Evolutionary conservation across 805 yeast genomes (phyloP).

Genomic region (Schwanniomyces sp.): DNA sequence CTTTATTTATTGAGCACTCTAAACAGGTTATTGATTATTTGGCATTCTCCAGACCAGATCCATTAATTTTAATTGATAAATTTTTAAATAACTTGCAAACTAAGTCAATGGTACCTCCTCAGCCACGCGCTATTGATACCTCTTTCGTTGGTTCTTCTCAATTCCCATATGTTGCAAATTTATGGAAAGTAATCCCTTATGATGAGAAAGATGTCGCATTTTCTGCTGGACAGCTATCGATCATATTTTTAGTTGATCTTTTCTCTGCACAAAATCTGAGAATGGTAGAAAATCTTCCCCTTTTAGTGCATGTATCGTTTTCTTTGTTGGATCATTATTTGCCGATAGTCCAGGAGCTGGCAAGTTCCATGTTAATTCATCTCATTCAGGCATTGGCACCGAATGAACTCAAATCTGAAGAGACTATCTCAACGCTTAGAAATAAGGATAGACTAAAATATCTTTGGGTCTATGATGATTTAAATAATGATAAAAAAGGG

Average conservation of each 20-base stretch:
- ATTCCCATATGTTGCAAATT: slow-evolving; percentile 76
- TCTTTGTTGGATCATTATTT: slow-evolving; percentile 87
- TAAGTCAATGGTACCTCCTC: slow-evolving; percentile 82
- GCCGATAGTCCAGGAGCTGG: slow-evolving; percentile 79
- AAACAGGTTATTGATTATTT: slow-evolving; percentile 81
- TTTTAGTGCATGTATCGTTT: slow-evolving; percentile 75
- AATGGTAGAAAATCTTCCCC: slow-evolving; percentile 60
- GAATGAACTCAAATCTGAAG: slow-evolving; percentile 52
- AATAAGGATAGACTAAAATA: slow-evolving; percentile 43
- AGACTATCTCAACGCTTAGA: slow-evolving; percentile 58
- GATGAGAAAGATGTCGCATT: slow-evolving; percentile 71
- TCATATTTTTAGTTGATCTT: slow-evolving; percentile 81
- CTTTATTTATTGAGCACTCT: slow-evolving; percentile 73
- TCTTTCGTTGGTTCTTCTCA: slow-evolving; percentile 7
- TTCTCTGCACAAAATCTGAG: slow-evolving; percentile 66
- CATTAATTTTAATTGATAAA: slow-evolving; percentile 52
- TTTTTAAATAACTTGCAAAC: slow-evolving; percentile 76
- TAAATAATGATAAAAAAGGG: slow-evolving; percentile 69
- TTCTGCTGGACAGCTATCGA: slow-evolving; percentile 83
- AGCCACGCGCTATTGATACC: slow-evolving; percentile 20
- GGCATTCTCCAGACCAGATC: slow-evolving; percentile 52
- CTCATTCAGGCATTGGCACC: slow-evolving; percentile 64
- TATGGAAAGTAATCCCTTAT: slow-evolving; percentile 54
- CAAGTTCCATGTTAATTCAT: slow-evolving; percentile 71
- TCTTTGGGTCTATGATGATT: slow-evolving; percentile 86